Base-by-base conservation (phyloP, 2,329 filamentous ascomycete species). In the Colletotrichum tanaceti region DNA sequence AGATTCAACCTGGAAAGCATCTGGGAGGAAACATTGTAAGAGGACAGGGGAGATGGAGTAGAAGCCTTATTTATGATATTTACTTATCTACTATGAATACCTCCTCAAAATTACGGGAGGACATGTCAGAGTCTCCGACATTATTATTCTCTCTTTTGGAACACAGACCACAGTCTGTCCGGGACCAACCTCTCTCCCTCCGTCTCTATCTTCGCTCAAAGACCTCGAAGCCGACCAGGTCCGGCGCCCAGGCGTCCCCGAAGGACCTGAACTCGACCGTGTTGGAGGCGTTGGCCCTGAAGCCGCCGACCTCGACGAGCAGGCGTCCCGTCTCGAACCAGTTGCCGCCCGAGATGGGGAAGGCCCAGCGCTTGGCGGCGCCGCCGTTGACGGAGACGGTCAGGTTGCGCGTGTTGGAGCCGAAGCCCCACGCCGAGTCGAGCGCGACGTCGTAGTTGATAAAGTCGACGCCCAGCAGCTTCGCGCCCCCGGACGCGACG, bases 361-460 rank as follows among this genome's bases (percentile, higher is more conserved):
- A 84, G 0, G 84, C 83, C 70, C 85, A 82, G 0, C 84, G 74
- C 72, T 84, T 83, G 0, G 78, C 74, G 0, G 72, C 63, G 0
- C 74, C 76, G 1, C 77, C 79, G 32, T 87, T 87, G n/a, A 87
- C 78, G 0, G 78, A 73, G 16, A 87, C 74, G 0, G 84, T 85
- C 73, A 86, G 78, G 62, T 86, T 86, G 0, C 84, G 75, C 0
- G 84, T 81, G 71, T 86, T 87, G 0, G 80, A 78, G 0, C 82
- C 84, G 70, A 74, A 79, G 0, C 72, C 79, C 65, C 65, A 68
- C n/a, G 65, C 65, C 7, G 65, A 60, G 28, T 65, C 65, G 20
- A 68, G 57, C 76, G 83, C 86, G 0, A 81, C 76, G 10, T 86
- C 84, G 70, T 87, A 86, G 75, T 87, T 86, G 74, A 85, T 83